A percentile compares a stretch with the other conserved stretches of the same genome.
These are phyloP conservation scores for Phanerochaete sordida DNA, from an alignment of 768 basidiomycete species.

Conservation along the genomic window DNA sequence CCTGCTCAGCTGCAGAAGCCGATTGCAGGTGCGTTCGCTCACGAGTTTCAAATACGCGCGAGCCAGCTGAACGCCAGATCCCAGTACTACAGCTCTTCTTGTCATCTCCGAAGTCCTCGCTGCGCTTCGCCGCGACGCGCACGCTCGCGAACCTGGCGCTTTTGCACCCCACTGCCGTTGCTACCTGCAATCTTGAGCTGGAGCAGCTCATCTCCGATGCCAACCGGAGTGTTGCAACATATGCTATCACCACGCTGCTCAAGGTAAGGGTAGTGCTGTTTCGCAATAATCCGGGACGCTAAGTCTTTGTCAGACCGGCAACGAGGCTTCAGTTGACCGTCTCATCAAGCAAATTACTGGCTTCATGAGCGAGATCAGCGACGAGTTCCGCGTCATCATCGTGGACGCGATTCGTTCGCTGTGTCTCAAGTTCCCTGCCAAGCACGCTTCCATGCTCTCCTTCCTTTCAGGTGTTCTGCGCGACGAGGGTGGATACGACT, in stretches of 20 bases:
- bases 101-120: conserved; percentile 88
- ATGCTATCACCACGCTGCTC: conserved; percentile 96
- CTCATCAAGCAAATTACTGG: conserved; percentile 99
- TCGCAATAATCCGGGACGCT: conserved; percentile 13
- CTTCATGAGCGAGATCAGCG: conserved; percentile 99
- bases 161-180: conserved; percentile 81
- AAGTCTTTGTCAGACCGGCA: conserved; percentile 72
- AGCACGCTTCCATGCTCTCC: conserved; percentile 94
- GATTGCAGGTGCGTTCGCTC: conserved; percentile 68
- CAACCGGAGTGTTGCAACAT: conserved; percentile 96
- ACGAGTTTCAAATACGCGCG: conserved; percentile 7
- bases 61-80: not conserved
- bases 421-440: conserved; percentile 97
- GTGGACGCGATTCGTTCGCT: conserved; percentile 98
- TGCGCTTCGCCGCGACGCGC: conserved; percentile 97
- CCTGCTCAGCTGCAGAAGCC: conserved; percentile 78
- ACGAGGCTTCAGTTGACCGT: conserved; percentile 97
- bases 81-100: conserved; percentile 93
- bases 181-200: conserved; percentile 92
- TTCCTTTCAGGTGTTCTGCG: conserved; percentile 96
- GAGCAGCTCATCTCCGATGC: conserved; percentile 94
- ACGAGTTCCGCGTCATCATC: conserved; percentile 99
- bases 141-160: conserved; percentile 89
- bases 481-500: conserved; percentile 99
- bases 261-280: too few species aligned